These are phyloP conservation scores for Hanseniaspora jakobsenii DNA, from an alignment of 805 yeast genomes.

Conservation along the genomic window DNA sequence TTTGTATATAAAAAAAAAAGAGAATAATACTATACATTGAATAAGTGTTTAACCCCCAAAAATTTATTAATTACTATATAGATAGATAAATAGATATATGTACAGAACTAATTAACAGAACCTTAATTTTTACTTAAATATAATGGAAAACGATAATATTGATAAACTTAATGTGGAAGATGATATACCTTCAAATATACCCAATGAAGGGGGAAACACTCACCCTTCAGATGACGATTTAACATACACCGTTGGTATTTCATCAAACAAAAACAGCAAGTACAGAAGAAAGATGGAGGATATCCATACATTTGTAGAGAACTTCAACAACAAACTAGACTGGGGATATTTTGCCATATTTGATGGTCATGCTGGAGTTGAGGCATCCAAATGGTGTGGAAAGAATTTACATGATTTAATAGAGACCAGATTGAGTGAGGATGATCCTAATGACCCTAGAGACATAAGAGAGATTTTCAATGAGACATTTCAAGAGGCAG, in stretches of 20 bases:
- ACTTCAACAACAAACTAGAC: conserved; percentile 79
- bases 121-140: no score
- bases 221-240: conserved; percentile 35
- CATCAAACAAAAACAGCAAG: conserved; percentile 74
- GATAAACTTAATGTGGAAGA: no score
- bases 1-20: no score
- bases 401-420: conserved; percentile 62
- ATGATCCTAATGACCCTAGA: conserved; percentile 34
- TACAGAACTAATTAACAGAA: no score
- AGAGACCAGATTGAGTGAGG: conserved; percentile 41
- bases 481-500: conserved; percentile 64
- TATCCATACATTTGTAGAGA: conserved; percentile 83
- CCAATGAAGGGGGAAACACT: no score
- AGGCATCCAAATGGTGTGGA: conserved; percentile 91
- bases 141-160: no score
- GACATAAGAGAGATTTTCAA: conserved; percentile 58
- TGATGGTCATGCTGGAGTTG: conserved; percentile 95
- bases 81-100: no score
- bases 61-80: no score
- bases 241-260: conserved; percentile 75
- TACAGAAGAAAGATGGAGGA: conserved; percentile 91
- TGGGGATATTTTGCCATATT: conserved; percentile 93
- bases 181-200: no score
- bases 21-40: no score
- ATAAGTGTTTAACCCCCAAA: no score